Base-by-base conservation (phyloP, 306 rosid species). In the Casuarina cunninghamiana region DNA sequence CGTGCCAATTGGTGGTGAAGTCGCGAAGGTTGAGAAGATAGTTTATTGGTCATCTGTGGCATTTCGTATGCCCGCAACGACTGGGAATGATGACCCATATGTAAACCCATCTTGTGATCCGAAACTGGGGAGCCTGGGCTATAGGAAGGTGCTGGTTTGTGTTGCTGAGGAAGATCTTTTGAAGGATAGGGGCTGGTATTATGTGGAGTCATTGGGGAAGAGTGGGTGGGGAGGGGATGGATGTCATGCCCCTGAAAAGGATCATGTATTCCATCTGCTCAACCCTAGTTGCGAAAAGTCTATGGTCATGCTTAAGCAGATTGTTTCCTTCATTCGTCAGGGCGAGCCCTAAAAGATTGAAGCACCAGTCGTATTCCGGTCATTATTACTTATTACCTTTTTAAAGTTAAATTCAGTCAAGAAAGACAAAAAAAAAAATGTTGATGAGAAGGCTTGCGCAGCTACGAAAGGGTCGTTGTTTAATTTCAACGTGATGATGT, bases 141-240 rank as follows among this genome's bases (percentile, higher is more conserved):
- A 85, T 39, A 72, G 41, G 51, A 90, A 83, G 41, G 90, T 93
- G 83, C 73, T 89, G 62, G 79, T 93, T 12, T 91, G 73, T 69
- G 86, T 91, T 43, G 98, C 93, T 4, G 97, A 71, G 89, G 76
- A 84, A 46, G 98, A 93, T 74, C 11, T 74, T 38, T n/a, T 87
- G 78, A 83, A 12, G 84, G 84, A 87, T 2, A 83, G 93, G 53
- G 95, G 88, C 1, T 80, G 39, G 85, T 57, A 73, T 54, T 93
- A 91, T 37, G 32, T 65, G 1, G 93, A 91, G 35, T 9, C 68
- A 21, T 60, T 93, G 79, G 73, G 73, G 48, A 88, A 86, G 72
- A 85, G 73, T 39, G 97, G 81, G 15, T 93, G 83, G 88, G 2
- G 3, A 1, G 98, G 97, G 1, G 60, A 87, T 81, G 9, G 86